These are phyloP conservation scores for Ilex paraguariensis DNA, from an alignment of 305 asterid species.

Conservation along the genomic window DNA sequence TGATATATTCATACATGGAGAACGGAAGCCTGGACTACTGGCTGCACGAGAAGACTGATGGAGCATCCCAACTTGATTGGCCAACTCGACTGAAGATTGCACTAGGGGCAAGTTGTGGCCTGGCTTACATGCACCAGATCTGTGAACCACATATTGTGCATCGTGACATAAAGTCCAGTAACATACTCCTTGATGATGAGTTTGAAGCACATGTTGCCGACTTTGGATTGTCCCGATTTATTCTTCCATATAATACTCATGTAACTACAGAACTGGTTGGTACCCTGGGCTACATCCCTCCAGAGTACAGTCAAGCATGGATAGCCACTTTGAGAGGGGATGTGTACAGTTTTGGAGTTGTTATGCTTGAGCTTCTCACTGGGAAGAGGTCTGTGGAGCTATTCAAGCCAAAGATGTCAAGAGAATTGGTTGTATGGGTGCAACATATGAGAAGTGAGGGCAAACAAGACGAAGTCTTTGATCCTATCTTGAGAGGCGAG, in stretches of 20 bases:
- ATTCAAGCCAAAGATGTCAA: constrained; percentile 69
- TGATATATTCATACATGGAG: constrained; percentile 90
- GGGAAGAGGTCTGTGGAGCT: constrained; percentile 91
- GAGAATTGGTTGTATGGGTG: constrained; percentile 82
- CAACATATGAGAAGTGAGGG: constrained; percentile 74
- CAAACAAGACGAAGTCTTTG: constrained; percentile 68
- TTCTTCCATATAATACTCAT: constrained; percentile 84
- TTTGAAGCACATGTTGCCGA: constrained; percentile 94
- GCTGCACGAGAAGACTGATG: constrained; percentile 89
- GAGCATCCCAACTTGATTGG: constrained; percentile 81
- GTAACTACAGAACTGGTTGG: constrained; percentile 98
- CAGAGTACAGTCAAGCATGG: constrained; percentile 97
- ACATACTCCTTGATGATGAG: constrained; percentile 80
- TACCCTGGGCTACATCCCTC: constrained; percentile 95
- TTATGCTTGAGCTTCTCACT: constrained; percentile 79
- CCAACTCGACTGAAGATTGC: constrained; percentile 69
- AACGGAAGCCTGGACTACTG: constrained; percentile 96
- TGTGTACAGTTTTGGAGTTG: constrained; percentile 90
- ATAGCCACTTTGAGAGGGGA: constrained; percentile 95
- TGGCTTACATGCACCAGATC: constrained; percentile 91
- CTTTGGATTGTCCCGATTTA: constrained; percentile 84
- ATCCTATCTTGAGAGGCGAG: constrained; percentile 60
- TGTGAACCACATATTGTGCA: constrained; percentile 97
- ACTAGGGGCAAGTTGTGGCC: constrained; percentile 73
- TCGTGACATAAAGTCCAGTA: constrained; percentile 92